Conservation (phyloP, 208 protist species). For the Strigomonas galati region DNA sequence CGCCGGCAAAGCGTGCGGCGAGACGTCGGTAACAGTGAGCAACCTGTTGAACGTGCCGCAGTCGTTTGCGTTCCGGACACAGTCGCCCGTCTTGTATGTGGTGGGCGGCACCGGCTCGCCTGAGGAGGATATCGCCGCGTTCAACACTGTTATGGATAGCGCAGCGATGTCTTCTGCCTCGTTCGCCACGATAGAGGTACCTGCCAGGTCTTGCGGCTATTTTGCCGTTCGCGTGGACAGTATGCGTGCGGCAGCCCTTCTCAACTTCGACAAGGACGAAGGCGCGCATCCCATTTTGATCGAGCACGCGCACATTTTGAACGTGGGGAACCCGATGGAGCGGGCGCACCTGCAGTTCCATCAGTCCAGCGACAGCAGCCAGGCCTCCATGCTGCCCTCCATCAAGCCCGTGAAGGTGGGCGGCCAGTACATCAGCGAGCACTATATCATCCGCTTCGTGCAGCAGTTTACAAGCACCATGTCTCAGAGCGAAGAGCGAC, state of each 20-base stretch:
- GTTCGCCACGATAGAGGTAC: constrained; percentile 28
- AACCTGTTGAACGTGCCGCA: constrained; percentile 22
- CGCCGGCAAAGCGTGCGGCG: constrained; percentile 5
- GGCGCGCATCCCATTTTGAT: constrained; percentile 33
- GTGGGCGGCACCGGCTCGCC: constrained; percentile 14
- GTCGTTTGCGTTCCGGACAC: constrained; percentile 35
- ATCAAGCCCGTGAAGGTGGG: constrained; percentile 44
- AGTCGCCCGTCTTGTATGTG: constrained; percentile 34
- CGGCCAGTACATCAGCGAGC: constrained; percentile 63
- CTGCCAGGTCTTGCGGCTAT: constrained; percentile 28
- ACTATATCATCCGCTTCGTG: constrained; percentile 60
- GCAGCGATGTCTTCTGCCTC: not conserved
- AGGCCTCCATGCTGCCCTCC: constrained; percentile 15
- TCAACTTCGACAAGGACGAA: constrained; percentile 63
- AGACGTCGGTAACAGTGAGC: constrained; percentile 11
- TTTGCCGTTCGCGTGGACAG: constrained; percentile 70
- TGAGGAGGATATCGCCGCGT: constrained; percentile 3
- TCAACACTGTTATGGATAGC: not conserved
- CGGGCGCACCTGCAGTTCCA: constrained; percentile 54
- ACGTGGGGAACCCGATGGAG: constrained; percentile 68
- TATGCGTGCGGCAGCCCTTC: constrained; percentile 50
- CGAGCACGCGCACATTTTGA: constrained; percentile 73
- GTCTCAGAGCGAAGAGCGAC: constrained; percentile 36
- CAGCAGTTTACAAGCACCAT: constrained; percentile 60
- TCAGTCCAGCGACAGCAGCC: constrained; percentile 18